phyloP scores from a whole-genome alignment of 2,329 filamentous ascomycete genomes.

The Colletotrichum acutatum region DNA sequence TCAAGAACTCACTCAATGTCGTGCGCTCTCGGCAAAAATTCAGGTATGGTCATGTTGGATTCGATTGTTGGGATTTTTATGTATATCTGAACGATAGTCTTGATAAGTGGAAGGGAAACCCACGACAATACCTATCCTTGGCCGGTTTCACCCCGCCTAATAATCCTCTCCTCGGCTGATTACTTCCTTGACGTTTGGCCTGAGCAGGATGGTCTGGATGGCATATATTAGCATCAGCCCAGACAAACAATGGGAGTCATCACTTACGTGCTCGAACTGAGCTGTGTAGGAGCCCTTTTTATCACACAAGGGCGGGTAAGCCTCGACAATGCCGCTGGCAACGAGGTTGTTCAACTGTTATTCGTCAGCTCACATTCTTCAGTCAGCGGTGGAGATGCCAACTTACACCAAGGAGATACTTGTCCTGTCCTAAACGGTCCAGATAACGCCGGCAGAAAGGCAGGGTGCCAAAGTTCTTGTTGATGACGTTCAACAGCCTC shows the following conservation, averaged over 20 bases:
- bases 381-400: slow-evolving; percentile 42
- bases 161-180: slow-evolving; percentile 89
- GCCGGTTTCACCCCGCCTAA: slow-evolving; percentile 51
- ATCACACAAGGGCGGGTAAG: slow-evolving; percentile 89
- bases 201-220: slow-evolving; percentile 76
- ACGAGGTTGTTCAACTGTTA: slow-evolving; percentile 85
- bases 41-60: background rate
- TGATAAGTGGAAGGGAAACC: slow-evolving; percentile 26
- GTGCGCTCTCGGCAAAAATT: background rate
- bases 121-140: slow-evolving; percentile 14
- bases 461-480: slow-evolving; percentile 94
- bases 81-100: slow-evolving; percentile 31
- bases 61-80: slow-evolving; percentile 22
- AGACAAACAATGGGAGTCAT: background rate
- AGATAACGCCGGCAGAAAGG: slow-evolving; percentile 92
- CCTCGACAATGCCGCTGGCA: slow-evolving; percentile 83
- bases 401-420: slow-evolving; percentile 88
- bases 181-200: slow-evolving; percentile 86
- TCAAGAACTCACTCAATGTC: background rate
- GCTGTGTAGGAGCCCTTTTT: slow-evolving; percentile 95
- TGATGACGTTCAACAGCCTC: slow-evolving; percentile 86
- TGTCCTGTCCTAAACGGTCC: slow-evolving; percentile 92
- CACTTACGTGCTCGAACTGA: slow-evolving; percentile 91
- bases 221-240: background rate
- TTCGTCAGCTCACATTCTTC: slow-evolving; percentile 45